Conservation (phyloP, 768 basidiomycete genomes). For the Terana coerulea region DNA sequence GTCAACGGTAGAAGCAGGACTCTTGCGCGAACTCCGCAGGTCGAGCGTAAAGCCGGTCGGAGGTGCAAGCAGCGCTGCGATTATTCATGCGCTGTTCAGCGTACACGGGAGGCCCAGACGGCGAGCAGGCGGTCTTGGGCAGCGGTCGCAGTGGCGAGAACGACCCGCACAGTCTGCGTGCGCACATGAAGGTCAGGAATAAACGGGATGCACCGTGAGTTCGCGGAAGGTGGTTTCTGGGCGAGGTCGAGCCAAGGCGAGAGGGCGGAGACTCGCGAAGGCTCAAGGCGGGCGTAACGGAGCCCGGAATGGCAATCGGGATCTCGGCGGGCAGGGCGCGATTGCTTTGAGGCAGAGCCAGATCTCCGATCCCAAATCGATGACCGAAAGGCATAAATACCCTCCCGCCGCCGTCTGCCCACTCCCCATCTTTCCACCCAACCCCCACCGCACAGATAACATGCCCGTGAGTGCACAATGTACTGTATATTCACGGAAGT, state of each 20-base stretch:
- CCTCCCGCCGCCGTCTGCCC: slow-evolving; percentile 3
- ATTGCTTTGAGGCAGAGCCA: not conserved
- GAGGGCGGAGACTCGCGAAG: slow-evolving; percentile 3
- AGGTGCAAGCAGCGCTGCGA: not conserved
- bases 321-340: slow-evolving; percentile 5
- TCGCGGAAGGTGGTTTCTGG: too few relatives aligned
- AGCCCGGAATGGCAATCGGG: not conserved
- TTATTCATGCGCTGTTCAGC: not conserved
- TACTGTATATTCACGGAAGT: not conserved
- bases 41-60: not conserved
- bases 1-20: too few relatives aligned
- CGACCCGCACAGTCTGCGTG: too few relatives aligned
- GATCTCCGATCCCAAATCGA: slow-evolving; percentile 7
- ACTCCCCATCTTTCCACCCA: not conserved
- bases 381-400: slow-evolving; percentile 7
- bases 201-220: too few relatives aligned
- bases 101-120: not conserved
- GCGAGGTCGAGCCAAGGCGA: slow-evolving; percentile 1
- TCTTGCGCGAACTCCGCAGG: not conserved
- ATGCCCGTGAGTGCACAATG: slow-evolving; percentile 1
- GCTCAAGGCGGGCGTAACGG: not conserved
- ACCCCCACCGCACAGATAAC: not conserved
- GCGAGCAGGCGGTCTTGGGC: not conserved
- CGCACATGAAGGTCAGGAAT: too few relatives aligned
- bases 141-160: too few relatives aligned